Evolutionary conservation across 2,329 filamentous ascomycete species (phyloP).

Genomic region (Monilinia laxa): DNA sequence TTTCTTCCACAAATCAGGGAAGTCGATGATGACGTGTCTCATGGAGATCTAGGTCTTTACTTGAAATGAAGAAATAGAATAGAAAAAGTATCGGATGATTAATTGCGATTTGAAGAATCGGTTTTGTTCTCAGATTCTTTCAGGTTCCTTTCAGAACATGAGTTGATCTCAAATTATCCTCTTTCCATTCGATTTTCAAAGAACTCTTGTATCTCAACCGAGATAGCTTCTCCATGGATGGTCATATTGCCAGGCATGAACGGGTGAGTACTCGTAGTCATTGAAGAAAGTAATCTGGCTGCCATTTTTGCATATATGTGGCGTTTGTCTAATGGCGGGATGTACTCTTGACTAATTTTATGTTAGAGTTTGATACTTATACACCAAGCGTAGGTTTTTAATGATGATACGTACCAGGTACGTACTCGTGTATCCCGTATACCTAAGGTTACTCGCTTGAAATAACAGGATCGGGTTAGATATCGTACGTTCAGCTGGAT

Average conservation of each 20-base stretch:
- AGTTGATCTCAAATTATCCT: too few relatives aligned
- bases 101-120: too few relatives aligned
- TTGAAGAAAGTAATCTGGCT: neutral
- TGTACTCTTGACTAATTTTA: neutral
- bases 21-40: too few relatives aligned
- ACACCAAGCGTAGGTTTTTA: neutral
- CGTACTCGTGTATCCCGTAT: too few relatives aligned
- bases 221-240: neutral
- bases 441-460: neutral
- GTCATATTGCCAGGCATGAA: neutral
- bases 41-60: too few relatives aligned
- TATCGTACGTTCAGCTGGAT: neutral
- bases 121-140: too few relatives aligned
- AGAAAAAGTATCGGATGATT: too few relatives aligned
- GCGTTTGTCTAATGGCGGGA: neutral
- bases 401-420: neutral
- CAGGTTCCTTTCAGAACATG: too few relatives aligned
- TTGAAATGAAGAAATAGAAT: too few relatives aligned
- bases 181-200: neutral
- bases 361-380: neutral
- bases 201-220: neutral
- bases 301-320: neutral
- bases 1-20: too few relatives aligned
- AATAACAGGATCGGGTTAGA: neutral
- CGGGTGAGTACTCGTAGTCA: neutral